Base-by-base conservation (phyloP, 257 asterid species). In the Penstemon newberryi region DNA sequence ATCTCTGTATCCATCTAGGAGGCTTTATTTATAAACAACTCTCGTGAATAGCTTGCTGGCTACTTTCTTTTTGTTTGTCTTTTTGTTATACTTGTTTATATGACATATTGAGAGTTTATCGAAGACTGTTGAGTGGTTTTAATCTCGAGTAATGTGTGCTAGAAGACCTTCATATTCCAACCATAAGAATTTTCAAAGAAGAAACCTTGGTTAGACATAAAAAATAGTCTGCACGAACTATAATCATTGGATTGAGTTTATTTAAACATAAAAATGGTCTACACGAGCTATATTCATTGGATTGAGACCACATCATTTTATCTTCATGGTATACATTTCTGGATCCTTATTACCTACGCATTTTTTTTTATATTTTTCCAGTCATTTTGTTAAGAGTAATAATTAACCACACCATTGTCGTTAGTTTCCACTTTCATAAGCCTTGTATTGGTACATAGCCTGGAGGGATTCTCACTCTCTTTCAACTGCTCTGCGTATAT, bases 401-500 rank as follows among this genome's bases (percentile, higher is more conserved):
- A 25, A 25, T 25, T 1, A 1, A 25, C 33, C 2, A 2, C 33
- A 25, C 1, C 33, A 57, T 44, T 47, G 62, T 58, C 62, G 5
- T 8, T 52, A 54, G 46, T 52, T 40, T 60, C 53, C 25, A 44
- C 58, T 53, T 60, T 8, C 6, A 18, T 12, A 18, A 40, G 11
- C 8, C 41, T 10, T 5, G 61, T 51, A 53, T 68, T 56, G 40
- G 11, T 18, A 47, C 5, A 25, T 38, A 38, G 53, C 67, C 46
- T 56, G 60, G 46, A 10, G 41, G 38, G 6, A 70, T 45, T 69
- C 40, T 56, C 41, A 44, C 56, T 25, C 8, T 25, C 19, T 19
- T 61, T 56, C 45, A 53, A 19, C 49, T 11, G 33, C 41, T 63
- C 45, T 66, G 38, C 60, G 37, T 36, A 25, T 74, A 67, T 79